Evolutionary conservation across 331 rosid species (phyloP).

Genomic region (Malus hybrid): DNA sequence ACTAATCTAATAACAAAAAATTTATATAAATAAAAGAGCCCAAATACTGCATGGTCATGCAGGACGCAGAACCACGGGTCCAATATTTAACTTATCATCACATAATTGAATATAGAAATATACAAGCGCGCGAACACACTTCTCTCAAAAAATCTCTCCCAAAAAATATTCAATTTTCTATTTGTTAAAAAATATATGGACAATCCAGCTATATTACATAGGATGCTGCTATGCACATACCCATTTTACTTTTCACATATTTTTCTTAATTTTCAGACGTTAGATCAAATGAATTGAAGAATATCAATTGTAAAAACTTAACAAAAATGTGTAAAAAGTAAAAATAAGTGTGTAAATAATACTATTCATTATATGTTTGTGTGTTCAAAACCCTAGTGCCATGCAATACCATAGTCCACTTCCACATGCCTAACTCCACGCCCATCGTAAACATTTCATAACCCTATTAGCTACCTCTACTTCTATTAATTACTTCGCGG

Average conservation of each 20-base stretch:
- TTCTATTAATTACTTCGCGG: too few relatives aligned
- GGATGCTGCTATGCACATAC: too few relatives aligned
- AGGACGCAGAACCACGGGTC: not conserved
- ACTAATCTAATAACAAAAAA: not conserved
- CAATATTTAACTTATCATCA: not conserved
- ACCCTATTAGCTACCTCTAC: not conserved
- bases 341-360: too few relatives aligned
- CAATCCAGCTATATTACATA: too few relatives aligned
- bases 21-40: not conserved
- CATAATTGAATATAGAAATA: too few relatives aligned
- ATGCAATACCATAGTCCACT: not conserved
- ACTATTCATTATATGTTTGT: too few relatives aligned
- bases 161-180: not conserved
- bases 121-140: too few relatives aligned
- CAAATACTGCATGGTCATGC: not conserved
- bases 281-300: too few relatives aligned
- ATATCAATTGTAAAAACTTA: too few relatives aligned
- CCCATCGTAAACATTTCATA: not conserved
- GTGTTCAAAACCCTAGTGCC: not conserved
- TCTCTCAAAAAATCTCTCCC: not conserved
- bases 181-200: not conserved
- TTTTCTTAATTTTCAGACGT: too few relatives aligned
- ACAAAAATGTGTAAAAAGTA: too few relatives aligned
- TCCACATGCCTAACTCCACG: not conserved
- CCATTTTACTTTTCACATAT: too few relatives aligned